Conservation (phyloP, 106 monocot species). For the Apostasia shenzhenica region DNA sequence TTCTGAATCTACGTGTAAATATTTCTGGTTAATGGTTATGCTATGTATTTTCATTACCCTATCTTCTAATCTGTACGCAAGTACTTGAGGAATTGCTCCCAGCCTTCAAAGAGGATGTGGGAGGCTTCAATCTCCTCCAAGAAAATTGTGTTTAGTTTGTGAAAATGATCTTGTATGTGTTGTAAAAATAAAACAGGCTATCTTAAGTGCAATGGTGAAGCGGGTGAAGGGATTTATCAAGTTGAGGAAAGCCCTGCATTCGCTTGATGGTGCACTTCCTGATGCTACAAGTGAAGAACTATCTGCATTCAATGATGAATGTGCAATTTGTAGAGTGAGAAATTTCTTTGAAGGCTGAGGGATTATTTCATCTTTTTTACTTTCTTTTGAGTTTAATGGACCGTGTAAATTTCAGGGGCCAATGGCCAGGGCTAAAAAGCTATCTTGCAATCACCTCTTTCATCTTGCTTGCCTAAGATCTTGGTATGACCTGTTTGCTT, state of each 20-base stretch:
- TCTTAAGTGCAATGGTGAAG: constrained; percentile 62
- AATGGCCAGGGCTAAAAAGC: constrained; percentile 91
- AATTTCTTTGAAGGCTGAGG: not conserved
- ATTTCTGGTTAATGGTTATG: not conserved
- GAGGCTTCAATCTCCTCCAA: not conserved
- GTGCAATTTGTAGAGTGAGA: constrained; percentile 92
- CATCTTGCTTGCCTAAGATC: constrained; percentile 93
- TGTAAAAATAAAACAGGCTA: constrained; percentile 40
- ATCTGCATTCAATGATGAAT: constrained; percentile 81
- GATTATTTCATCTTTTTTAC: not conserved
- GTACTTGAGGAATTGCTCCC: not conserved
- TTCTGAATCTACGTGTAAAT: constrained; percentile 79
- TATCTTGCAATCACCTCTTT: constrained; percentile 91
- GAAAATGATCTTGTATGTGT: not conserved
- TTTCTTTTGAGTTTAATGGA: constrained; percentile 4
- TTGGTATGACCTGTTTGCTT: constrained; percentile 48
- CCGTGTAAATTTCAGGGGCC: constrained; percentile 57
- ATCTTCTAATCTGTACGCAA: not conserved
- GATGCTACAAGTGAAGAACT: constrained; percentile 92
- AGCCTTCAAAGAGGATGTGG: not conserved
- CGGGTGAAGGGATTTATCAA: constrained; percentile 64
- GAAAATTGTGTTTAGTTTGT: not conserved
- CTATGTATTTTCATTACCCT: not conserved
- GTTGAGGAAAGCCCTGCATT: constrained; percentile 66
- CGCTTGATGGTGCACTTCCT: constrained; percentile 75